These are phyloP conservation scores for Amaranthus hypochondriacus DNA, from an alignment of 148 eudicot genomes.

Conservation along the genomic window DNA sequence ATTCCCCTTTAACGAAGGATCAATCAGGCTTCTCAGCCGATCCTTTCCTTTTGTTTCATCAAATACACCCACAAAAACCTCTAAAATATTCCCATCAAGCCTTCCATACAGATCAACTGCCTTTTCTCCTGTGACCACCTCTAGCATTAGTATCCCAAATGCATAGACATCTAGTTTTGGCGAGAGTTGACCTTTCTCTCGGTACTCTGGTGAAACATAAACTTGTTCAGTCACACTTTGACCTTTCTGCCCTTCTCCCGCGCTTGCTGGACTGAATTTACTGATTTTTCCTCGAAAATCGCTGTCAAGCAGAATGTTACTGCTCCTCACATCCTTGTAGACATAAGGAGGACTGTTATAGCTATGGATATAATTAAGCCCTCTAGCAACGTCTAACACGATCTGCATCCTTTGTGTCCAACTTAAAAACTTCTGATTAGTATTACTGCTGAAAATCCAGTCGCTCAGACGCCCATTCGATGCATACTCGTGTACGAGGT, in stretches of 20 bases:
- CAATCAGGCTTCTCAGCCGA: conserved; percentile 38
- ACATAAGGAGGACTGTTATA: conserved; percentile 72
- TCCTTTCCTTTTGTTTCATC: conserved; percentile 39
- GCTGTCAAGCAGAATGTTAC: conserved; percentile 67
- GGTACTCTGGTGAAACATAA: conserved; percentile 79
- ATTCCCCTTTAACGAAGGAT: conserved; percentile 52
- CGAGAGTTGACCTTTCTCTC: conserved; percentile 58
- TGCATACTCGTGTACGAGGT: conserved; percentile 80
- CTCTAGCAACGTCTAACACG: conserved; percentile 70
- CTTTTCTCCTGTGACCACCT: conserved; percentile 62
- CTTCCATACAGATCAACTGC: conserved; percentile 32
- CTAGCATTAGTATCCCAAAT: conserved; percentile 77
- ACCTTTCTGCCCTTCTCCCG: conserved; percentile 40
- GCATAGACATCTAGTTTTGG: conserved; percentile 85
- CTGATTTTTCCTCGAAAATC: conserved; percentile 69
- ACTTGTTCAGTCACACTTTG: conserved; percentile 46
- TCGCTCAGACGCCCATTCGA: conserved; percentile 67
- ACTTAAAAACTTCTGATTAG: conserved; percentile 41
- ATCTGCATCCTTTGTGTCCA: conserved; percentile 80
- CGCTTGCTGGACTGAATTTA: conserved; percentile 61
- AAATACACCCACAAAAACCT: conserved; percentile 33
- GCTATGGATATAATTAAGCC: conserved; percentile 82
- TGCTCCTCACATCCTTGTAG: conserved; percentile 65
- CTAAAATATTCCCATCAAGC: conserved; percentile 30
- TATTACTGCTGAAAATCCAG: conserved; percentile 46